Conservation (phyloP, 495 filamentous ascomycete genomes). For the Penicillium nucicola region DNA sequence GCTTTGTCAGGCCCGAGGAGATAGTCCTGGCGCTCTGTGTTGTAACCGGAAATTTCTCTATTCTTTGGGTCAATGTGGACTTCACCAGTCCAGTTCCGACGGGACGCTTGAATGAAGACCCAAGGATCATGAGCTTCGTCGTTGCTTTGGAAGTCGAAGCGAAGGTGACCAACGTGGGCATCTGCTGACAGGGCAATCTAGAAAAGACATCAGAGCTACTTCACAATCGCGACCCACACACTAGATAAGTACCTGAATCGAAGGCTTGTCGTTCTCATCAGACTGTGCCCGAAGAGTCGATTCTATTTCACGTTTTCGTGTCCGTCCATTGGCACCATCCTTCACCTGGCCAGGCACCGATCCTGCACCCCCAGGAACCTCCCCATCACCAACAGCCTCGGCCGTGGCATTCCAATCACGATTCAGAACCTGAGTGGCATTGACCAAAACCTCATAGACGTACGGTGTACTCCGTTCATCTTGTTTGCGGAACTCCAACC, state of each 20-base stretch:
- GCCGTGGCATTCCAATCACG: conserved; percentile 26
- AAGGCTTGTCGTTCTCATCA: background rate
- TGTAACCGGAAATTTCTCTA: conserved; percentile 22
- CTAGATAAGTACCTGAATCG: conserved; percentile 11
- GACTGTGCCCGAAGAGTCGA: background rate
- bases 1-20: conserved; percentile 24
- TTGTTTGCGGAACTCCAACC: conserved; percentile 19
- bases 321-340: conserved; percentile 24
- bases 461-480: conserved; percentile 23
- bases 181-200: conserved; percentile 22
- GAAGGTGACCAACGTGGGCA: conserved; percentile 22
- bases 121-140: conserved; percentile 10
- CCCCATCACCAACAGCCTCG: conserved; percentile 20
- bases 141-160: conserved; percentile 16
- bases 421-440: conserved; percentile 17
- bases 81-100: conserved; percentile 26
- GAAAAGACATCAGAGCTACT: background rate
- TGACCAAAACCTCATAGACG: conserved; percentile 23
- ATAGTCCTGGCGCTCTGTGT: conserved; percentile 29
- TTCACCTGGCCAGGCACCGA: conserved; percentile 18
- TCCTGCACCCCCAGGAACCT: conserved; percentile 22
- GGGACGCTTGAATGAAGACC: conserved; percentile 24
- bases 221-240: background rate
- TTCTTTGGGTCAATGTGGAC: conserved; percentile 16
- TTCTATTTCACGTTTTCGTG: conserved; percentile 8